A percentile compares a stretch with the other conserved stretches of the same genome.
These are phyloP conservation scores for Chlamydomonas incerta DNA, from an alignment of 139 green algal genomes.

Conservation along the genomic window DNA sequence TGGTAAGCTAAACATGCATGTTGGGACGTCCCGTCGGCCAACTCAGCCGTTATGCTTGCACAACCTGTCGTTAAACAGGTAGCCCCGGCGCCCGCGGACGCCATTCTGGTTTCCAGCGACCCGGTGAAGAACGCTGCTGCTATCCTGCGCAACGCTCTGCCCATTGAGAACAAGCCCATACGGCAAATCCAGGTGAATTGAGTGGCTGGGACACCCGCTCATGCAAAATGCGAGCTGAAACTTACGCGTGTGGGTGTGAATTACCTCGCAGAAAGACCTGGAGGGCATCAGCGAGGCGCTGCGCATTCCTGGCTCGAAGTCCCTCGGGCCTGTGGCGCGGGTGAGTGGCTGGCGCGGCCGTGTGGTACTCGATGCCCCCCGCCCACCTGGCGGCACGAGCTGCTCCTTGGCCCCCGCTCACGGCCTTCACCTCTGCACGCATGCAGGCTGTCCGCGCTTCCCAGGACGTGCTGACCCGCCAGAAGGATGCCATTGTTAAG, in stretches of 20 bases:
- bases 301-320: constrained; percentile 88
- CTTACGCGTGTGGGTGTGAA: neutral
- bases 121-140: constrained; percentile 91
- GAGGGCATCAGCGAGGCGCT: constrained; percentile 93
- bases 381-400: too few species aligned
- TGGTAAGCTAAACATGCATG: neutral
- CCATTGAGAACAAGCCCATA: constrained; percentile 94
- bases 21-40: neutral
- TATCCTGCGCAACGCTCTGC: constrained; percentile 94
- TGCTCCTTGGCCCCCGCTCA: too few species aligned
- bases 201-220: neutral
- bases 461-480: constrained; percentile 62
- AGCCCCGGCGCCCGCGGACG: constrained; percentile 17
- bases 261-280: constrained; percentile 71
- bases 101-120: constrained; percentile 51
- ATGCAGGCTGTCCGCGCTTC: constrained; percentile 72
- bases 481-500: constrained; percentile 68
- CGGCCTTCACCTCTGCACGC: neutral
- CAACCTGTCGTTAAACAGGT: neutral
- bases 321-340: constrained; percentile 76
- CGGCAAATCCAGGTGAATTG: constrained; percentile 81
- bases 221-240: neutral
- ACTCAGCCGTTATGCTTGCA: neutral
- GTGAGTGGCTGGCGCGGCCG: constrained; percentile 48
- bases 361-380: too few species aligned